A percentile compares a stretch with the other conserved stretches of the same genome.
Evolutionary conservation across 2,329 filamentous ascomycete species (phyloP).

Genomic region (Botrytis paeoniae): DNA sequence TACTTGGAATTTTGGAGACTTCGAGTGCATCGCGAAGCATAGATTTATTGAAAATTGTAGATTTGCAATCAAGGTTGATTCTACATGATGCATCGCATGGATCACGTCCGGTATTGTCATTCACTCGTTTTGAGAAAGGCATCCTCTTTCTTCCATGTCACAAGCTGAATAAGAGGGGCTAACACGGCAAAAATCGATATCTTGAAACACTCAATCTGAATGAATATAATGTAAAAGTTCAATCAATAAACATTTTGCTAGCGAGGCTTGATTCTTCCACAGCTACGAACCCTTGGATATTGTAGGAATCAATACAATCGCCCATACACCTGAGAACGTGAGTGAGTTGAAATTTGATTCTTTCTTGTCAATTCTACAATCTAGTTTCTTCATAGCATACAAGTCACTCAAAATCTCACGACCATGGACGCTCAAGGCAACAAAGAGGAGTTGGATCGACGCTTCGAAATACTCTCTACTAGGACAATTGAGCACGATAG

Average conservation of each 20-base stretch:
- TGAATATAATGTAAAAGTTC: not conserved
- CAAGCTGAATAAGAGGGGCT: not conserved
- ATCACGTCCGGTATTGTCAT: not conserved
- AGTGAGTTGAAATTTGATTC: not conserved
- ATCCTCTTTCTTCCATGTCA: not conserved
- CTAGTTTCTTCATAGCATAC: too few relatives aligned
- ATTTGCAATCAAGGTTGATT: not conserved
- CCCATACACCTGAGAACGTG: not conserved
- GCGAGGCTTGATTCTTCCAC: not conserved
- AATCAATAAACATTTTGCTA: not conserved
- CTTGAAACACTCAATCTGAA: not conserved
- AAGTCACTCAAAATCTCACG: not conserved
- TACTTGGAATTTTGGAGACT: not conserved
- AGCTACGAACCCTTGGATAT: not conserved
- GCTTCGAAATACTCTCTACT: not conserved
- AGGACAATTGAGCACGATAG: not conserved
- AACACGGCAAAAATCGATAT: not conserved
- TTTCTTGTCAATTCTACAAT: not conserved
- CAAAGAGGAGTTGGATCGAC: not conserved
- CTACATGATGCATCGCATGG: too few relatives aligned
- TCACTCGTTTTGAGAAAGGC: not conserved
- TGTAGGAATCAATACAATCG: not conserved
- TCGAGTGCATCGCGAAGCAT: not conserved
- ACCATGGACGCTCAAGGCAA: too few relatives aligned
- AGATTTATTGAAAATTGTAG: not conserved